Evolutionary conservation across 1,284 basidiomycete genomes (phyloP).

Genomic region (Wallemia mellicola): DNA sequence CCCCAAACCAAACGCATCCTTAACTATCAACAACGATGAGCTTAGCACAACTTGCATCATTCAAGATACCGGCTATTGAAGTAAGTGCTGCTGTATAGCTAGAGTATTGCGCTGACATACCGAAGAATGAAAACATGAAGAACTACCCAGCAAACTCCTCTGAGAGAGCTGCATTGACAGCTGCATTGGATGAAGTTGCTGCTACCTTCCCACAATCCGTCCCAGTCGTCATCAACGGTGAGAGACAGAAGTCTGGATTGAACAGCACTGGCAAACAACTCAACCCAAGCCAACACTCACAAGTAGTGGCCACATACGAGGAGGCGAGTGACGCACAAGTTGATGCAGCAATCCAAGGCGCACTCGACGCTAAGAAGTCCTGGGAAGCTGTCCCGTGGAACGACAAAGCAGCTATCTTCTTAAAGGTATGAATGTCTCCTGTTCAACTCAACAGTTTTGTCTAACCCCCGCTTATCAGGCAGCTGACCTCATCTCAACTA

Average conservation of each 20-base stretch:
- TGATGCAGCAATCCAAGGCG: constrained; percentile 52
- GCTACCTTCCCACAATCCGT: constrained; percentile 62
- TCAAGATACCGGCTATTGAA: constrained; percentile 47
- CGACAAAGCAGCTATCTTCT: constrained; percentile 87
- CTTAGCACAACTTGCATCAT: constrained; percentile 39
- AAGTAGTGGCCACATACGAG: constrained; percentile 57
- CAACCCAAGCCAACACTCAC: constrained; percentile 55
- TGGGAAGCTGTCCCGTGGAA: constrained; percentile 92
- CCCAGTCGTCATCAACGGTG: constrained; percentile 72
- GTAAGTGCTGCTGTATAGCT: neutral
- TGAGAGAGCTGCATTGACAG: constrained; percentile 46
- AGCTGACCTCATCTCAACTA: constrained; percentile 70
- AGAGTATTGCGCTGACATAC: neutral
- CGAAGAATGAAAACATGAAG: constrained; percentile 54
- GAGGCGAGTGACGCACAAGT: constrained; percentile 55
- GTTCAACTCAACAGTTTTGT: constrained; percentile 1
- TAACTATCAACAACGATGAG: constrained; percentile 5
- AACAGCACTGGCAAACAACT: constrained; percentile 32
- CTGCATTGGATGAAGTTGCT: constrained; percentile 49
- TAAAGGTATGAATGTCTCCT: constrained; percentile 26
- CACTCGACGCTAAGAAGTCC: constrained; percentile 49
- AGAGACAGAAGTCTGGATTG: constrained; percentile 61
- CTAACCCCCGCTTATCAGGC: constrained; percentile 19
- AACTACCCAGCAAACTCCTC: constrained; percentile 48
- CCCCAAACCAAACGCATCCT: neutral